Conservation (phyloP, 1,284 basidiomycete species). For the Ganoderma boninense region DNA sequence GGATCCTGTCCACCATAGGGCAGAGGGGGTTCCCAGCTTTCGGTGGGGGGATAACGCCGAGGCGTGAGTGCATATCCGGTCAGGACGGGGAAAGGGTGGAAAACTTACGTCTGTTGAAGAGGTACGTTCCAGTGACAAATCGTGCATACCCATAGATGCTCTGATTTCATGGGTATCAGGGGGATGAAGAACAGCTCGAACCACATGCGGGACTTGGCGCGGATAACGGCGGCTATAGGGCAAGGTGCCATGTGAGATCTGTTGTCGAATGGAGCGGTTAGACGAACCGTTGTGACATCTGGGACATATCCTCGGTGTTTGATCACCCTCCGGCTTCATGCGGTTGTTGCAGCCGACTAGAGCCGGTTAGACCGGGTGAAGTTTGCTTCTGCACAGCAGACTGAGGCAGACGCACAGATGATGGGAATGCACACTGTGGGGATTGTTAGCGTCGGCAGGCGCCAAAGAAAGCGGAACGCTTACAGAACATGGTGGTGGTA, state of each 20-base stretch:
- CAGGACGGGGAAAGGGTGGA: conserved; percentile 13
- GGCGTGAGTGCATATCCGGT: conserved; percentile 24
- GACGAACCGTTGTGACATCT: conserved; percentile 56
- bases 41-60: conserved; percentile 14
- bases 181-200: conserved; percentile 62
- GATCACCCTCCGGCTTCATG: conserved; percentile 52
- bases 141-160: conserved; percentile 58
- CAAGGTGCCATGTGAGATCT: conserved; percentile 12
- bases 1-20: conserved; percentile 38
- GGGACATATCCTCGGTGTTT: conserved; percentile 54
- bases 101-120: conserved; percentile 52
- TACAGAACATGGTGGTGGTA: conserved; percentile 46
- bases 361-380: background rate
- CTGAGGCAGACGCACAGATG: conserved; percentile 46
- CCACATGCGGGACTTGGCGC: conserved; percentile 58
- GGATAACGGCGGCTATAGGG: conserved; percentile 49
- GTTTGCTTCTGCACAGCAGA: background rate
- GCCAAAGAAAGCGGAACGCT: conserved; percentile 26
- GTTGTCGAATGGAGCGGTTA: conserved; percentile 10
- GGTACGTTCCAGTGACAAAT: conserved; percentile 59
- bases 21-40: conserved; percentile 55
- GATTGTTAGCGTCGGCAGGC: conserved; percentile 12
- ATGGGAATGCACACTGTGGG: conserved; percentile 57
- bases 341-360: conserved; percentile 59
- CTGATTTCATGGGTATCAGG: conserved; percentile 54